Evolutionary conservation across 2,329 filamentous ascomycete genomes (phyloP).

Genomic region (Ilyonectria sp.): DNA sequence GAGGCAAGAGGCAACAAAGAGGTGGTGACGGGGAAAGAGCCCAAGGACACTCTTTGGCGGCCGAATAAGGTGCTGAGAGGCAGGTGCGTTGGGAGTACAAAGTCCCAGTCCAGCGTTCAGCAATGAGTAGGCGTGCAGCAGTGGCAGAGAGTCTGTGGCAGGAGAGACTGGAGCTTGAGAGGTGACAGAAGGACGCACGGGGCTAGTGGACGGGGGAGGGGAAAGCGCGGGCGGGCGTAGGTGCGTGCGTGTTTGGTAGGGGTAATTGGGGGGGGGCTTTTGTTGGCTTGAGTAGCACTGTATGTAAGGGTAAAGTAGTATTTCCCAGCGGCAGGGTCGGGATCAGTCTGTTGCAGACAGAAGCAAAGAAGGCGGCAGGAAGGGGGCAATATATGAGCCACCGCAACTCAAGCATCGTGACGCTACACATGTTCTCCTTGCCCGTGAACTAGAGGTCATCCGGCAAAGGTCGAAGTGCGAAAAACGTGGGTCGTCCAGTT

Average conservation of each 20-base stretch:
- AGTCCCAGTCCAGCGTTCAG: not conserved
- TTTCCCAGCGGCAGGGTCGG: constrained; percentile 3
- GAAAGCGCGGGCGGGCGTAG: not conserved
- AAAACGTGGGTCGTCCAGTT: constrained; percentile 2
- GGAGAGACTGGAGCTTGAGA: not conserved
- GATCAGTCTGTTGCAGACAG: not conserved
- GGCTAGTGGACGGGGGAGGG: not conserved
- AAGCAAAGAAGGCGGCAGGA: not conserved
- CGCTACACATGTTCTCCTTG: constrained; percentile 1
- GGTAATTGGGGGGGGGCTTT: not conserved
- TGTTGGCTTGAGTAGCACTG: not conserved
- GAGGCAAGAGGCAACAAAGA: constrained; percentile 14
- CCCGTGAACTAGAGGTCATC: not conserved
- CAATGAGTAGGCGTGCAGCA: not conserved
- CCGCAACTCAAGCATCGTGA: not conserved
- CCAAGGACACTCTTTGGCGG: not conserved
- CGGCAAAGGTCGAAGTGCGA: constrained; percentile 9
- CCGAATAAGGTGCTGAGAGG: constrained; percentile 3
- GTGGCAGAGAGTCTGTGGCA: not conserved
- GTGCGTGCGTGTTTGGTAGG: not conserved
- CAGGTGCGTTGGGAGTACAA: not conserved
- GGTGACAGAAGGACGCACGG: not conserved
- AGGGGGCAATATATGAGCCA: constrained; percentile 14
- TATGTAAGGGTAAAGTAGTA: not conserved
- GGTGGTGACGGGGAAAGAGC: not conserved